Evolutionary conservation across 1,139 yeast genomes (phyloP), one percentile per base, ranked within the genome.

Genomic region (Candida tetrigidarum): DNA sequence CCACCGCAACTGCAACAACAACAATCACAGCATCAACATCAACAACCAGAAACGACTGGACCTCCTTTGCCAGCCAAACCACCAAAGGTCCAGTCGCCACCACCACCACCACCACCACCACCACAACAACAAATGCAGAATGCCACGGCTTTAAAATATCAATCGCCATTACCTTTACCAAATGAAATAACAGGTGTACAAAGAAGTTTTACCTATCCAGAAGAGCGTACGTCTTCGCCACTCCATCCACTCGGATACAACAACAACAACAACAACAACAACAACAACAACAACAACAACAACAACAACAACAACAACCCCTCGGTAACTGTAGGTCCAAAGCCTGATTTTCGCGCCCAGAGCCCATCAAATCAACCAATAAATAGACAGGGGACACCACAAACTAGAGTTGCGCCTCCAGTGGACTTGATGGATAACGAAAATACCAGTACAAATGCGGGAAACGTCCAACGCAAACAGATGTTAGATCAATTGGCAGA

Each of bases 1-100:
- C 18, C 37, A 16, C 12, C 29, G 5, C 26, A 20, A 14, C 23
- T 4, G 7, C 35, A 23, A 6, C 23, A 18, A 18, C 35, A 32
- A 18, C 35, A n/a, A n/a, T n/a, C n/a, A n/a, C n/a, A n/a, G n/a
- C n/a, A n/a, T n/a, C 23, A 3, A 5, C 35, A 23, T 18, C 23
- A 18, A 18, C 35, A 32, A 18, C 35, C 52, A 3, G 55, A 48
- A 30, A 19, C 35, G 2, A 50, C 58, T 6, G 63, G 60, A 3
- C 78, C 82, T 0, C 84, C 84, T 0, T 71, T 80, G 10, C 80
- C 74, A 46, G 72, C 78, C 0, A 69, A 67, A 51, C 53, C 51
- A 7, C 43, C 45, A 14, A 39, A 48, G 39, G 50, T 14, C 20
- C 22, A 20, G 37, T 14, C 39, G 10, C 30, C 40, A 3, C 6